Evolutionary conservation across 495 filamentous ascomycete species (phyloP), one percentile per base, ranked within the genome.

Genomic region (Xylaria curta): DNA sequence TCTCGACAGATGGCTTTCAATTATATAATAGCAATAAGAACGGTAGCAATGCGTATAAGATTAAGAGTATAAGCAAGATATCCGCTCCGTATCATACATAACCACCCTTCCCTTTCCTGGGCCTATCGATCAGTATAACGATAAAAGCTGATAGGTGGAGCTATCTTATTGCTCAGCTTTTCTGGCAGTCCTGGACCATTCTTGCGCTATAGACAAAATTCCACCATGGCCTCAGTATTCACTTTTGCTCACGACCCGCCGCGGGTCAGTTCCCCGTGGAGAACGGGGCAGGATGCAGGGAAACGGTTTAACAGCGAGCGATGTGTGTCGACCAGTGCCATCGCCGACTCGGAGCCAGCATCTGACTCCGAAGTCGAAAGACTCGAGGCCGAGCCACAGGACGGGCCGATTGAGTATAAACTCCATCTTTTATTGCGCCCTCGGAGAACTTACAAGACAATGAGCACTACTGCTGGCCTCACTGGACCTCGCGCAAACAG

Each of bases 391-490:
- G 96, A 99, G 79, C 96, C 96, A 6, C 95, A 98, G 77, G 91
- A 96, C 67, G 96, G 96, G 0, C 93, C 96, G 40, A 96, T 91
- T 8, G 96, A 98, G 82, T 99, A 98, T 82, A 99, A 99, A 79
- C 82, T 99, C 58, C 96, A 97, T 85, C 85, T 98, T n/a, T 85
- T 98, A 12, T 82, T 97, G 42, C 89, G 93, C 46, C 90, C 93
- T 42, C 87, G 96, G 70, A 86, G 94, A 78, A 89, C 86, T 44
- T 95, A 94, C 79, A 83, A 88, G 51, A 85, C 86, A 28, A 86
- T 84, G 71, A 91, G 87, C 71, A 86, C 85, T 4, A 73, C 79
- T 28, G 54, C 70, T 19, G 75, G 71, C 8, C 79, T 83, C 42
- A 74, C 78, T 2, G 83, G 82, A 65, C 89, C 89, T 9, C 92